Conservation (phyloP, 2,329 filamentous ascomycete species). For the Lasiodiplodia citricola region DNA sequence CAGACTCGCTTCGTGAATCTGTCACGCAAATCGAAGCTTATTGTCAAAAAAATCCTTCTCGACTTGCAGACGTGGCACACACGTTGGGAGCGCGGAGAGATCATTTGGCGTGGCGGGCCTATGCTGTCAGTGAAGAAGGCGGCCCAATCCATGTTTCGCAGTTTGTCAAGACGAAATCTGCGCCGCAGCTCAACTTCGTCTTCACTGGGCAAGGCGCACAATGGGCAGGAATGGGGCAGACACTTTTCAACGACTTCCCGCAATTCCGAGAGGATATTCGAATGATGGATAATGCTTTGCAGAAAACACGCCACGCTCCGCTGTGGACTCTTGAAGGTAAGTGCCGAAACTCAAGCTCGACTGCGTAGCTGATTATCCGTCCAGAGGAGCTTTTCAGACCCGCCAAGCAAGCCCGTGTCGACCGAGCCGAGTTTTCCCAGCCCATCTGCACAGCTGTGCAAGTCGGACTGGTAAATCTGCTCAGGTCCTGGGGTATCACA, state of each 20-base stretch:
- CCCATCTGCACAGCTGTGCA: slow-evolving; percentile 27
- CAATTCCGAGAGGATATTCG: background rate
- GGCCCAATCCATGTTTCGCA: slow-evolving; percentile 1
- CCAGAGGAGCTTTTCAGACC: slow-evolving; percentile 22
- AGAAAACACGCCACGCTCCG: background rate
- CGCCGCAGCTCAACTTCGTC: slow-evolving; percentile 22
- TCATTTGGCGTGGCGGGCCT: slow-evolving; percentile 27
- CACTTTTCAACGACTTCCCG: slow-evolving; percentile 8
- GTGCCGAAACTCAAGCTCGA: too few relatives aligned
- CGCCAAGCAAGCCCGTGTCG: background rate
- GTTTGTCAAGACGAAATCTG: background rate
- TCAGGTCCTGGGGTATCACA: background rate
- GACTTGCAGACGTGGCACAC: slow-evolving; percentile 29
- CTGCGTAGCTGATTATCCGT: too few relatives aligned
- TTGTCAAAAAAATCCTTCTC: background rate
- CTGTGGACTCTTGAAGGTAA: slow-evolving; percentile 3
- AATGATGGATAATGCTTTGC: background rate
- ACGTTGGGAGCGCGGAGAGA: slow-evolving; percentile 30
- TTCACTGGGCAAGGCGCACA: slow-evolving; percentile 27
- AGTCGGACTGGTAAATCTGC: slow-evolving; percentile 23
- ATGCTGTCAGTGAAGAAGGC: slow-evolving; percentile 15
- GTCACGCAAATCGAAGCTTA: slow-evolving; percentile 14
- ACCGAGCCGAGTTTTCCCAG: slow-evolving; percentile 27
- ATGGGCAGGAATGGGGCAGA: slow-evolving; percentile 4
- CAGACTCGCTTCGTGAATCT: slow-evolving; percentile 26